Conservation (phyloP, 192 early-diverging fungal genomes). For the Piromyces finnis region DNA sequence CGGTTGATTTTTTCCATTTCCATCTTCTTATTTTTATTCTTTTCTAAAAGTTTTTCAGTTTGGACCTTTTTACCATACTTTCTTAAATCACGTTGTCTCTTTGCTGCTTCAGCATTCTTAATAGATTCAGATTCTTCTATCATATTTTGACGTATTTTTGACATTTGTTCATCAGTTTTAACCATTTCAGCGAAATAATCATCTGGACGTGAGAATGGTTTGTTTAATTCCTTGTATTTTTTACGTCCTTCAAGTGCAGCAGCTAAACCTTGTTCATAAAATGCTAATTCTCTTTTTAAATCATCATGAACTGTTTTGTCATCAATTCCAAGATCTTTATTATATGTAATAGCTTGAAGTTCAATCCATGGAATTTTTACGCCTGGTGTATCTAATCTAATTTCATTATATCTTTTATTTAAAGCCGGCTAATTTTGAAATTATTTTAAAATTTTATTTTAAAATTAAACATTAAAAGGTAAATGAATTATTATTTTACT, state of each 20-base stretch:
- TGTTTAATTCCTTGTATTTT: constrained; percentile 34
- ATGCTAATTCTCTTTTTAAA: constrained; percentile 78
- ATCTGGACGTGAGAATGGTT: constrained; percentile 67
- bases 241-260: constrained; percentile 50
- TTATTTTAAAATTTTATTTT: not conserved
- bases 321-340: constrained; percentile 3
- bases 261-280: constrained; percentile 80
- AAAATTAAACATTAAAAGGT: too few relatives aligned
- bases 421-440: not conserved
- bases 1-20: constrained; percentile 81
- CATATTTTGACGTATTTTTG: constrained; percentile 64
- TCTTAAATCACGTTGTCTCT: constrained; percentile 80
- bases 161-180: constrained; percentile 92
- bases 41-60: constrained; percentile 71
- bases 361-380: not conserved
- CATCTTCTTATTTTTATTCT: constrained; percentile 67
- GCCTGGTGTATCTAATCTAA: not conserved
- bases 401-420: not conserved
- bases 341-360: not conserved
- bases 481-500: too few relatives aligned
- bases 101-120: constrained; percentile 64
- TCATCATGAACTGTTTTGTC: constrained; percentile 59
- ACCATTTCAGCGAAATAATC: constrained; percentile 99
- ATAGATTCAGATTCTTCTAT: constrained; percentile 65
- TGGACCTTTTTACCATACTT: constrained; percentile 96